Conservation (phyloP, 257 asterid species). For the Rubia yunnanensis region DNA sequence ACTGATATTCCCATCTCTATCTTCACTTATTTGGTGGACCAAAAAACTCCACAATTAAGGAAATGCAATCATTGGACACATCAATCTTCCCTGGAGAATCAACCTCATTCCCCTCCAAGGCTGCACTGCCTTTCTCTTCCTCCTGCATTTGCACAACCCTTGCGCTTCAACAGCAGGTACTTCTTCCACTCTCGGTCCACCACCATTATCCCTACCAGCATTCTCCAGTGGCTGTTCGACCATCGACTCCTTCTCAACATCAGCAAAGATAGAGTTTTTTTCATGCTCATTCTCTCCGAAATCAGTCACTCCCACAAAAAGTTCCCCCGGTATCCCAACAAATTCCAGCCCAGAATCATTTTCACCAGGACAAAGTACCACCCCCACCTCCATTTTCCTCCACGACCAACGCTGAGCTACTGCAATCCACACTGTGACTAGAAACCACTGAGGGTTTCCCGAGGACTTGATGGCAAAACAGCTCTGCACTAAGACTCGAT, state of each 20-base stretch:
- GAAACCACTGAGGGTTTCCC: conserved; percentile 19
- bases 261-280: conserved; percentile 11
- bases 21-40: no score
- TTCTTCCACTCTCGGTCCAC: conserved; percentile 13
- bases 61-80: no score
- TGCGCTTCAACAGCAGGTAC: conserved; percentile 15
- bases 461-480: no score
- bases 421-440: conserved; percentile 21
- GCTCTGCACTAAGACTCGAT: no score
- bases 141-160: conserved; percentile 7
- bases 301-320: conserved; percentile 18
- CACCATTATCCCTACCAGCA: conserved; percentile 4
- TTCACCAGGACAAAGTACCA: no score
- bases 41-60: no score
- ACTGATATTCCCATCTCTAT: no score
- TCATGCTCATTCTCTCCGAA: conserved; percentile 15
- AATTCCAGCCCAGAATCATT: no score
- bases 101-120: conserved; percentile 21
- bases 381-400: no score
- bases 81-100: no score
- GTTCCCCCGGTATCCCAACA: conserved; percentile 10
- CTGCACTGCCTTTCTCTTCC: conserved; percentile 11
- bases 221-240: conserved; percentile 7
- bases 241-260: conserved; percentile 5
- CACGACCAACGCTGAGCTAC: conserved; percentile 17